phyloP scores from a whole-genome alignment of 495 filamentous ascomycete species.

The Pseudevernia furfuracea region DNA sequence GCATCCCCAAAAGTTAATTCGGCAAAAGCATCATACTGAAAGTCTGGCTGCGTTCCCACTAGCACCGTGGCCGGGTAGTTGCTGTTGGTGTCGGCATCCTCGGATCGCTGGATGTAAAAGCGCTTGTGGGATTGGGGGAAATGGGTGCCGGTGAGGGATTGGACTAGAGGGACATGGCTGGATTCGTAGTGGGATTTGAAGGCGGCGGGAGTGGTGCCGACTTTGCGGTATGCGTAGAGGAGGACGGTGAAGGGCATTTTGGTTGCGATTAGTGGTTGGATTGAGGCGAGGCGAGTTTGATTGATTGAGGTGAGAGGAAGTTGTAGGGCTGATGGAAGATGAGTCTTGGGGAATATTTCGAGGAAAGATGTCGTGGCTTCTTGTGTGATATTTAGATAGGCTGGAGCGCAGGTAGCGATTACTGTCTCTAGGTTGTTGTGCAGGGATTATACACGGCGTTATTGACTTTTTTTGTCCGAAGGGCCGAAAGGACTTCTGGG shows the following conservation, averaged over 20 bases:
- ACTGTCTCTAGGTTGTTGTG: too few relatives aligned
- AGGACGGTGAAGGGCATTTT: constrained; percentile 9
- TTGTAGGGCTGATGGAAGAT: too few relatives aligned
- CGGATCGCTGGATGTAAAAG: constrained; percentile 29
- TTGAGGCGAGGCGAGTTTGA: too few relatives aligned
- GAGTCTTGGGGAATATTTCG: too few relatives aligned
- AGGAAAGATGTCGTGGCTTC: too few relatives aligned
- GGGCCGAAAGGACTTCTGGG: too few relatives aligned
- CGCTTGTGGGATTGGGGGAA: constrained; percentile 29
- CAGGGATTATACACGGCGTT: too few relatives aligned
- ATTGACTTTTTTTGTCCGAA: too few relatives aligned
- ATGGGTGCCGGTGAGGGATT: constrained; percentile 25
- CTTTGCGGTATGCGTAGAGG: constrained; percentile 30
- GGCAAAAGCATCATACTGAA: constrained; percentile 36
- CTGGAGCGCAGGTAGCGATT: too few relatives aligned
- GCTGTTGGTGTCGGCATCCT: constrained; percentile 7
- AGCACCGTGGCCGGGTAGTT: constrained; percentile 30
- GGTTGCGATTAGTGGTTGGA: too few relatives aligned
- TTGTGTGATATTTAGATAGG: too few relatives aligned
- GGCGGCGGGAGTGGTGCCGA: constrained; percentile 27
- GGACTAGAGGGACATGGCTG: constrained; percentile 31
- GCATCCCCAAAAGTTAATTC: constrained; percentile 34
- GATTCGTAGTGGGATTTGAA: constrained; percentile 33
- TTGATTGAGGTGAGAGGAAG: too few relatives aligned
- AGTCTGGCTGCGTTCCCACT: constrained; percentile 33